phyloP scores from a whole-genome alignment of 1,139 yeast species.

The Blastobotrys buckinghamii region DNA sequence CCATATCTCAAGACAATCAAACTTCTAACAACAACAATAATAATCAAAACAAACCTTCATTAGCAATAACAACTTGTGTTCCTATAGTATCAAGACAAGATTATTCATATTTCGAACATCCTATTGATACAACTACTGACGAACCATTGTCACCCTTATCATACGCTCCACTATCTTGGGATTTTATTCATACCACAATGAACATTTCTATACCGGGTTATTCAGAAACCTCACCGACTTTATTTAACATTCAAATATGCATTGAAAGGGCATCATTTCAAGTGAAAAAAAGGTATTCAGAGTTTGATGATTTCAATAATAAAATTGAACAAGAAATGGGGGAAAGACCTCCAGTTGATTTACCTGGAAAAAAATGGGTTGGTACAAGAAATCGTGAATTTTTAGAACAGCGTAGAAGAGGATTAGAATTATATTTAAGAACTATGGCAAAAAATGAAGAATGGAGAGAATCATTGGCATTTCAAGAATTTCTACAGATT shows the following conservation, averaged over 20 bases:
- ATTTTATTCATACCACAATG: background rate
- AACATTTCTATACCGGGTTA: constrained; percentile 26
- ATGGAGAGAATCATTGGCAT: constrained; percentile 31
- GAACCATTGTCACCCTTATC: background rate
- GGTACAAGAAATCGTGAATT: constrained; percentile 25
- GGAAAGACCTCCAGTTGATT: constrained; percentile 41
- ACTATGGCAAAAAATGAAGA: constrained; percentile 32
- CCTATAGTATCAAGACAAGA: background rate
- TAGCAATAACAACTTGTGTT: background rate
- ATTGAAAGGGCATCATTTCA: constrained; percentile 28
- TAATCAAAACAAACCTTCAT: background rate
- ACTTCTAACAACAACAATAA: background rate
- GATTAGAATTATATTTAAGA: constrained; percentile 31
- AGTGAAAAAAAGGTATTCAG: constrained; percentile 44
- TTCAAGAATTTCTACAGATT: constrained; percentile 29
- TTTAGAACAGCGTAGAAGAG: constrained; percentile 31
- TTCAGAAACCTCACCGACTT: constrained; percentile 33
- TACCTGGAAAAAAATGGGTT: constrained; percentile 41
- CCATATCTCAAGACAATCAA: background rate
- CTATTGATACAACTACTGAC: background rate
- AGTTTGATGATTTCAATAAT: constrained; percentile 44
- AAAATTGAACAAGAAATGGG: constrained; percentile 43
- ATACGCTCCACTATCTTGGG: background rate
- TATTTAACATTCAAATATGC: constrained; percentile 35
- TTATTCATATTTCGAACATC: background rate